phyloP scores from a whole-genome alignment of 2,329 filamentous ascomycete genomes.

The Monilinia aucupariae region DNA sequence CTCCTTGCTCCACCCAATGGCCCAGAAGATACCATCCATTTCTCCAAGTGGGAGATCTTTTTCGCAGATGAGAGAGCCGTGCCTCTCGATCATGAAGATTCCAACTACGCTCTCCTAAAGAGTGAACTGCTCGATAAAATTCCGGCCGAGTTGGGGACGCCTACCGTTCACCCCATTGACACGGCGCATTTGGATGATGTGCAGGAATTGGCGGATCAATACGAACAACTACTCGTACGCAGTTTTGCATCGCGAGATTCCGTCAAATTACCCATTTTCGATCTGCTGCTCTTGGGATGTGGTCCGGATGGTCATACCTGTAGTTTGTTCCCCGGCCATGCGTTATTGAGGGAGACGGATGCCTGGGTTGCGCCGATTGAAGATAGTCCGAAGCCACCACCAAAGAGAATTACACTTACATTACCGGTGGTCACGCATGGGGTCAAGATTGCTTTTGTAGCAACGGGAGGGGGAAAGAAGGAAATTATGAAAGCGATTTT shows the following conservation, averaged over 20 bases:
- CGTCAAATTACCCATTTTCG: conserved; percentile 91
- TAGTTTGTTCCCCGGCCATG: conserved; percentile 88
- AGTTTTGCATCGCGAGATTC: conserved; percentile 89
- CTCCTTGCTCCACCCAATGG: conserved; percentile 55
- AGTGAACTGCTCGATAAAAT: conserved; percentile 85
- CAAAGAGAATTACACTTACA: conserved; percentile 84
- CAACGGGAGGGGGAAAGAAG: conserved; percentile 84
- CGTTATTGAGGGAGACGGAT: conserved; percentile 75
- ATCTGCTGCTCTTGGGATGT: conserved; percentile 86
- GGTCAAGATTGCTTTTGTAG: conserved; percentile 82
- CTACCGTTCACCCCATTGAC: conserved; percentile 77
- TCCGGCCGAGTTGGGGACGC: conserved; percentile 56
- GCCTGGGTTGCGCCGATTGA: conserved; percentile 91
- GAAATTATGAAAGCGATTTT: conserved; percentile 91
- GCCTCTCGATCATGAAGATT: conserved; percentile 84
- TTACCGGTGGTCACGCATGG: conserved; percentile 86
- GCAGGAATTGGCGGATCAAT: conserved; percentile 88
- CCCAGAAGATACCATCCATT: conserved; percentile 60
- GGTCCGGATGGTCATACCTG: conserved; percentile 97
- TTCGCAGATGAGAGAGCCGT: conserved; percentile 97
- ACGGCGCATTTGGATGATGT: conserved; percentile 61
- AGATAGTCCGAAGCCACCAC: conserved; percentile 91
- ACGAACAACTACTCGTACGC: conserved; percentile 80
- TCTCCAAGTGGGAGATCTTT: conserved; percentile 94
- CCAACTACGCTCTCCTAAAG: conserved; percentile 88